A percentile compares a stretch with the other conserved stretches of the same genome.
Conservation (phyloP, 1,139 yeast species). For the Suhomyces yuchorum region DNA sequence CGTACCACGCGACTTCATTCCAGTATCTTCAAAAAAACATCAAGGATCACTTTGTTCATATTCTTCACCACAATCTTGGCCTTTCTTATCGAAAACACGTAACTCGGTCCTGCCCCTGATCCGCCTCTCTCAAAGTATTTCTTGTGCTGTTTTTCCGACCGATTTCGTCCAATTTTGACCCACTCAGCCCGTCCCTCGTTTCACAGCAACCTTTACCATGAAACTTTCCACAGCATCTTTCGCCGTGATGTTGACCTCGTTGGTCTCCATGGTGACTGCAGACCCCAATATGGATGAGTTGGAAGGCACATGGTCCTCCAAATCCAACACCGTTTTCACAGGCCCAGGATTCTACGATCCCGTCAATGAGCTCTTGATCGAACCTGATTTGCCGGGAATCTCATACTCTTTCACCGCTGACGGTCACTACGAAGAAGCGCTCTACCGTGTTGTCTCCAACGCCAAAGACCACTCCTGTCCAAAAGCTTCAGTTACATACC, state of each 20-base stretch:
- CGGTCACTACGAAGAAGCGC: constrained; percentile 88
- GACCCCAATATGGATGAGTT: constrained; percentile 39
- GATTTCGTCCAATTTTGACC: neutral
- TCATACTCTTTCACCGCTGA: constrained; percentile 90
- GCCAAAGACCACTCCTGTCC: constrained; percentile 80
- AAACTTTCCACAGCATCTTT: constrained; percentile 11
- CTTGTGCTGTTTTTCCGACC: neutral
- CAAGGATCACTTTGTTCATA: neutral
- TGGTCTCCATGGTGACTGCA: constrained; percentile 12
- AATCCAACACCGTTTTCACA: constrained; percentile 90
- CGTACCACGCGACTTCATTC: constrained; percentile 1
- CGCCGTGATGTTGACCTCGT: constrained; percentile 7
- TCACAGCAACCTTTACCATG: constrained; percentile 9
- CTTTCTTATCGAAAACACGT: neutral
- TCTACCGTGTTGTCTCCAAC: constrained; percentile 74
- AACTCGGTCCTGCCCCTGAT: neutral
- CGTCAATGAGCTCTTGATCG: constrained; percentile 87
- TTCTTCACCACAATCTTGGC: neutral
- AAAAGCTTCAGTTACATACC: constrained; percentile 76
- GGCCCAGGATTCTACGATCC: constrained; percentile 98
- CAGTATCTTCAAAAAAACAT: constrained; percentile 1
- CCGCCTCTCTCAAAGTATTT: neutral
- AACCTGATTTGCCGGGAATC: constrained; percentile 94
- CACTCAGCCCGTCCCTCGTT: neutral
- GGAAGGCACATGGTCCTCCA: constrained; percentile 95